These are phyloP conservation scores for Leccinum sublutescens DNA, from an alignment of 768 basidiomycete genomes.

Conservation along the genomic window DNA sequence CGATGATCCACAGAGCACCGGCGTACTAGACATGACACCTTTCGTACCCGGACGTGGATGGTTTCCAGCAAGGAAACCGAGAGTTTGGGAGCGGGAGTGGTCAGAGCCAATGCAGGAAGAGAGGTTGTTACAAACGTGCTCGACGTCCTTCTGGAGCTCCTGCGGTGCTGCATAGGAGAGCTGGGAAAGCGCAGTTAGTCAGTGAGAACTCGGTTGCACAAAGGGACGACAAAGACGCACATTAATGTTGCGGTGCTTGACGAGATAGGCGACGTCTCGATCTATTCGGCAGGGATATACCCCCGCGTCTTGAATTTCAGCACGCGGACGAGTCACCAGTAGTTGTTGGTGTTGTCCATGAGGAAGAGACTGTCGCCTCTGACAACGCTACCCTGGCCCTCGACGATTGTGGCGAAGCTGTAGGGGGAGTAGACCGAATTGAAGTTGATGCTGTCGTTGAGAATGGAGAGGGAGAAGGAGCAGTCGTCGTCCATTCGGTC, in stretches of 20 bases:
- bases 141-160: slow-evolving; percentile 59
- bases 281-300: slow-evolving; percentile 67
- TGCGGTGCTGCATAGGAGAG: slow-evolving; percentile 35
- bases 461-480: too few relatives aligned
- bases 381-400: slow-evolving; percentile 65
- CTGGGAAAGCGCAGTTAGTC: slow-evolving; percentile 11
- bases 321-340: slow-evolving; percentile 99
- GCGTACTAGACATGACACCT: too few relatives aligned
- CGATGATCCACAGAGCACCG: too few relatives aligned
- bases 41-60: slow-evolving; percentile 8
- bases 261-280: slow-evolving; percentile 95
- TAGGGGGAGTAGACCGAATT: slow-evolving; percentile 91
- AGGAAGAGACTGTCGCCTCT: slow-evolving; percentile 66
- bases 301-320: slow-evolving; percentile 16
- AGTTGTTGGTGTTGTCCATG: slow-evolving; percentile 28
- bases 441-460: slow-evolving; percentile 91
- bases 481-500: too few relatives aligned
- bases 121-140: slow-evolving; percentile 43
- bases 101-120: slow-evolving; percentile 48
- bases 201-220: neutral
- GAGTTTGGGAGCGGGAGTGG: slow-evolving; percentile 47
- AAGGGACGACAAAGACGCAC: slow-evolving; percentile 45
- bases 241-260: too few relatives aligned
- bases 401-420: slow-evolving; percentile 96
- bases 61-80: slow-evolving; percentile 33